Percentiles rank a stretch among this genome's conserved stretches.
These are phyloP conservation scores for Fulvia fulva DNA, from an alignment of 2,329 filamentous ascomycete genomes.

Conservation along the genomic window DNA sequence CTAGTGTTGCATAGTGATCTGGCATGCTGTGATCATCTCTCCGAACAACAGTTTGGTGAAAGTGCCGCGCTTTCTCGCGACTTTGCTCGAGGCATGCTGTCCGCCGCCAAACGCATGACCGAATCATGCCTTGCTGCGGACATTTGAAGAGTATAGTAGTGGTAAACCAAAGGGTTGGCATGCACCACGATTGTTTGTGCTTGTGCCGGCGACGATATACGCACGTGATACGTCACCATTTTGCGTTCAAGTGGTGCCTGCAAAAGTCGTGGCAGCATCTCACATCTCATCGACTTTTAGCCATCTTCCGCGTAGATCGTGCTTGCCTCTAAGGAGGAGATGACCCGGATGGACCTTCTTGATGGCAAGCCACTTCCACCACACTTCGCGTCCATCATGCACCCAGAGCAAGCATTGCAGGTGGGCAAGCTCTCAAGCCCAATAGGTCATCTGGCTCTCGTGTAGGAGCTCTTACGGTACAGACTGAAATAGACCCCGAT, in stretches of 20 bases:
- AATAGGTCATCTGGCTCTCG: neutral
- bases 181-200: neutral
- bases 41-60: conserved; percentile 19
- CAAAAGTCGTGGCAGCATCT: neutral
- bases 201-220: neutral
- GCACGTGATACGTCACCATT: neutral
- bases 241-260: neutral
- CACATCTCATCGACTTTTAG: neutral
- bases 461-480: neutral
- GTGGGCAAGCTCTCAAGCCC: neutral
- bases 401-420: neutral
- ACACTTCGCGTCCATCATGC: no score
- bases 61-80: conserved; percentile 13
- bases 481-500: neutral
- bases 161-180: neutral
- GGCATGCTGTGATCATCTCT: conserved; percentile 27
- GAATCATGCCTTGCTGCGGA: conserved; percentile 30
- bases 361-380: no score
- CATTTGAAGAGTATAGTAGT: conserved; percentile 12
- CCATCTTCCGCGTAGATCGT: neutral
- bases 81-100: conserved; percentile 15
- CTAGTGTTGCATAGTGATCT: conserved; percentile 80
- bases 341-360: neutral
- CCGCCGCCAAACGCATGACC: conserved; percentile 28
- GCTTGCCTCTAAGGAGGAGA: neutral